Evolutionary conservation across 1,284 basidiomycete genomes (phyloP).

Genomic region (Microbotryum violaceum): DNA sequence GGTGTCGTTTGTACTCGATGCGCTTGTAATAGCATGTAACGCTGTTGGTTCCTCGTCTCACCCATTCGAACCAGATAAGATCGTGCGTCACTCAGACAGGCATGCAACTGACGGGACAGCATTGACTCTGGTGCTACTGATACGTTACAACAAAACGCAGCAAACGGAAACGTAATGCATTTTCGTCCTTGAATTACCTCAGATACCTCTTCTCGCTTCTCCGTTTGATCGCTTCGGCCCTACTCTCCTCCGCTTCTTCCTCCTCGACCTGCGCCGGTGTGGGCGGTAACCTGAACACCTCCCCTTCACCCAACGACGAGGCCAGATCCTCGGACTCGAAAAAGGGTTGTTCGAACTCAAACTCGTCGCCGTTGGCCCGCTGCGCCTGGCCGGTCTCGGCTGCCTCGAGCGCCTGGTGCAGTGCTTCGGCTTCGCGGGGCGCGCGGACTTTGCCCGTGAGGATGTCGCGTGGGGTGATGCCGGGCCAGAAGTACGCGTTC

Average conservation of each 20-base stretch:
- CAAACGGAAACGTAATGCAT: too few species aligned
- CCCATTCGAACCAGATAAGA: not conserved
- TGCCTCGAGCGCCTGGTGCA: constrained; percentile 46
- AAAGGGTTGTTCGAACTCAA: constrained; percentile 23
- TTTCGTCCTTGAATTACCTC: not conserved
- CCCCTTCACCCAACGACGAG: constrained; percentile 38
- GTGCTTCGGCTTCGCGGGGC: constrained; percentile 43
- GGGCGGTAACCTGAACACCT: constrained; percentile 46
- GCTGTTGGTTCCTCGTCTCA: too few species aligned
- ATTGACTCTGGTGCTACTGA: not conserved
- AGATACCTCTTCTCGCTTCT: constrained; percentile 12
- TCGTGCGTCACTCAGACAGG: not conserved
- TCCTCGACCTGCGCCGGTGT: constrained; percentile 43
- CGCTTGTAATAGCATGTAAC: too few species aligned
- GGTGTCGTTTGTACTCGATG: too few species aligned
- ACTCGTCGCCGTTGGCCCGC: constrained; percentile 36
- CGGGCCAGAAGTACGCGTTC: constrained; percentile 40
- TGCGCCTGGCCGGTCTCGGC: constrained; percentile 50
- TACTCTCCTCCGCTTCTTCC: constrained; percentile 38
- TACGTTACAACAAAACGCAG: too few species aligned
- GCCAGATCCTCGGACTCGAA: constrained; percentile 22
- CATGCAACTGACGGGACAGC: not conserved
- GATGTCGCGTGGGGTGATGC: constrained; percentile 44
- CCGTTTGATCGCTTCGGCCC: constrained; percentile 8
- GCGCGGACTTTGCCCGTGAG: constrained; percentile 43